Percentiles rank a stretch among this genome's conserved stretches.
Conservation (phyloP, 345 rosid genomes). For the Pseudoturritis turrita region DNA sequence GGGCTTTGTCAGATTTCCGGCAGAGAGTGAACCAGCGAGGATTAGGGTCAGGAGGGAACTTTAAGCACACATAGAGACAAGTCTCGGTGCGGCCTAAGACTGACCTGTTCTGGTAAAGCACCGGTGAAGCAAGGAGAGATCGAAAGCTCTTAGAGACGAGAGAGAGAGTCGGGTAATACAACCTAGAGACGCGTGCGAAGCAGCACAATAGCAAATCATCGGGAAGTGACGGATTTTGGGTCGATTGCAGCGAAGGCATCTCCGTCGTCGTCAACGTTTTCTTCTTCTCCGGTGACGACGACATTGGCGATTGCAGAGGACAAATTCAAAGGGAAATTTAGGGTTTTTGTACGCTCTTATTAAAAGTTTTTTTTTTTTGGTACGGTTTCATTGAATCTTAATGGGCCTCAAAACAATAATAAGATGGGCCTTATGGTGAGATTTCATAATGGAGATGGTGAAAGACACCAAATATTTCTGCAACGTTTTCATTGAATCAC, state of each 20-base stretch:
- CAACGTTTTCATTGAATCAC: too few relatives aligned
- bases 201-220: not conserved
- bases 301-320: too few relatives aligned
- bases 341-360: too few relatives aligned
- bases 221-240: not conserved
- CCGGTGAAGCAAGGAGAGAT: constrained; percentile 48
- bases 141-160: constrained; percentile 52
- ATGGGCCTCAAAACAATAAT: too few relatives aligned
- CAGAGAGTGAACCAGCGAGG: constrained; percentile 43
- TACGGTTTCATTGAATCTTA: too few relatives aligned
- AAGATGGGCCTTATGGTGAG: too few relatives aligned
- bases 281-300: too few relatives aligned
- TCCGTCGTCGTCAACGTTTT: too few relatives aligned
- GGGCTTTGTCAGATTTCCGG: not conserved
- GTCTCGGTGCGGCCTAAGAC: constrained; percentile 26
- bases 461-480: too few relatives aligned
- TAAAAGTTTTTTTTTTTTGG: too few relatives aligned
- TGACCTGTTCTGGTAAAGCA: constrained; percentile 49
- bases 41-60: constrained; percentile 34
- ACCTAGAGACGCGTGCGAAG: constrained; percentile 39
- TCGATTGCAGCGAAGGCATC: not conserved
- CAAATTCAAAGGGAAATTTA: too few relatives aligned
- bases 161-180: constrained; percentile 50
- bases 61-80: constrained; percentile 54
- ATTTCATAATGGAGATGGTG: too few relatives aligned